Base-by-base conservation (phyloP, 345 rosid species). In the Gossypium herbaceum region DNA sequence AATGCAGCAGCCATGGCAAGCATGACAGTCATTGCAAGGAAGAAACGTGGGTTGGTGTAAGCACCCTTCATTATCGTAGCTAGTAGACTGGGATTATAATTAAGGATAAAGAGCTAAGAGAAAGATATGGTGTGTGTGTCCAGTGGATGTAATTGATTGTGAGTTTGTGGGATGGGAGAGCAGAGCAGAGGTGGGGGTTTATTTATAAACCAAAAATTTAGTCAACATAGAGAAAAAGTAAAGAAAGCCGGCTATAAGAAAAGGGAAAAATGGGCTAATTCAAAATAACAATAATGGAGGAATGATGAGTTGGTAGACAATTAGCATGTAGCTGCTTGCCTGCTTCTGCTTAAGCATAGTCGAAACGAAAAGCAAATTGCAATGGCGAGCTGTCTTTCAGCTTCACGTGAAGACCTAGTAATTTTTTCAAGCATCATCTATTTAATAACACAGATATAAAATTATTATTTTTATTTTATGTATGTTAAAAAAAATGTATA, bases 1-100 rank as follows among this genome's bases (percentile, higher is more conserved):
- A 77, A 77, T 39, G 82, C 68, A 1, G 72, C 58, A 0, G 70
- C 60, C n/a, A 60, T 34, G 24, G 60, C 69, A 13, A 62, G 2
- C 39, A 56, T 1, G 19, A 75, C 55, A 9, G 78, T 20, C n/a
- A 68, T 12, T 43, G 19, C n/a, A n/a, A 55, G 64, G 51, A 56
- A 68, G 19, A 61, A 61, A 8, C 48, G 41, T 7, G 15, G 3
- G 13, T 24, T 43, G 16, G 51, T 4, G 8, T 43, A 10, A 41
- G 3, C 25, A 43, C 16, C 9, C 70, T 43, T 25, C 72, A 68
- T 66, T 54, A 2, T 54, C 22, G 8, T 16, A 17, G 57, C 1
- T 20, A 57, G 13, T 20, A 20, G 22, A 57, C 2, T 20, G 52
- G 4, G 11, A 43, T 1, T 4, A 12, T 20, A 44, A 41, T 17